Base-by-base conservation (phyloP, 495 filamentous ascomycete genomes). In the Diplogelasinospora grovesii region DNA sequence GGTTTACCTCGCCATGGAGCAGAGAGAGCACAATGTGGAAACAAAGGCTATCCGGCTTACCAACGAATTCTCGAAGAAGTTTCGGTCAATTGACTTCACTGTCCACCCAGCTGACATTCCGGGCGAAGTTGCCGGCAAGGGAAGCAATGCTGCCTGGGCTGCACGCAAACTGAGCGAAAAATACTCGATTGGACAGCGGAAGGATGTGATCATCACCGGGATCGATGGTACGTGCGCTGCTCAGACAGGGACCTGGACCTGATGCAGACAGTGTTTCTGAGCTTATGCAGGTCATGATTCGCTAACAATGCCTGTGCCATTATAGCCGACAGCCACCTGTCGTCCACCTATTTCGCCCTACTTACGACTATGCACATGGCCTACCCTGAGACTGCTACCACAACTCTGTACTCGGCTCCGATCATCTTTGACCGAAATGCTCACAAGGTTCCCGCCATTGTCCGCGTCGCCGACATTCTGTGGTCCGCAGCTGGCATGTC, bases 351-450 rank as follows among this genome's bases (percentile, higher is more conserved):
- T 54, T 83, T 83, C 55, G 63, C 67, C 22, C 65, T 73, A 30
- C 72, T 83, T 28, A 77, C 74, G 16, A 71, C 61, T 20, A 70
- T 79, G 55, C 81, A 85, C 48, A 61, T 66, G 28, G 44, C 61
- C 2, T 60, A 79, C 42, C 62, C 70, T 25, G 68, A 73, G 13
- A 78, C 74, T 5, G 70, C 72, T 2, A 63, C 54, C 14, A 81
- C 71, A 2, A 77, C 79, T 2, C 51, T 83, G 21, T 85, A 85
- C 52, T 64, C 74, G 23, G 77, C 77, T 10, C 81, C 80, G n/a
- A 82, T 85, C 36, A 74, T 85, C 32, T 85, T 83, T 46, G 79
- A 83, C 54, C 77, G 81, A 43, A 85, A 83, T 52, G 74, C 80
- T 10, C 74, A 83, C 50, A 69, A 70, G 36, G 77, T 78, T 10